Evolutionary conservation across 1,139 yeast genomes (phyloP), one percentile per base, ranked within the genome.

Genomic region (Blastobotrys elegans): DNA sequence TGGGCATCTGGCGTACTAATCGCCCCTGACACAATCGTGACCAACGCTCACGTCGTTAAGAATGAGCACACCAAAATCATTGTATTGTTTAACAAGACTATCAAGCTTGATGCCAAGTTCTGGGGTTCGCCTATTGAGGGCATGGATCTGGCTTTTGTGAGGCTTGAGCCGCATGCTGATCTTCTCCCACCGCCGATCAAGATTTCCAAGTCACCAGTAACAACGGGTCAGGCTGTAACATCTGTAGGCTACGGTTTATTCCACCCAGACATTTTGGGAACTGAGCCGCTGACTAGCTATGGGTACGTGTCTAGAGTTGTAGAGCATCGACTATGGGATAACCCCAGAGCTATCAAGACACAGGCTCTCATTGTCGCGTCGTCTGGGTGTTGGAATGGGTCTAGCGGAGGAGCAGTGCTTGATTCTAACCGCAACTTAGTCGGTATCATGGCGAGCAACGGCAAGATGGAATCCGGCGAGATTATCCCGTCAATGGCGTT

Each of bases 371-470:
- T 80, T 1, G 65, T 81, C 0, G 69, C 80, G 0, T 75, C 85
- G 0, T 75, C 86, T 0, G 73, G 80, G 10, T 82, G 88, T 62
- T 83, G 88, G 87, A 82, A 82, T 56, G 90, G 90, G 0, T 81
- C 88, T 1, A 79, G 85, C 1, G 90, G 90, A 0, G 90, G 90
- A 0, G 87, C 82, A 0, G 60, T 82, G 2, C 70, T 78, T 48
- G 68, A 70, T 47, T 40, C 50, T 0, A 63, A 68, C 14, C 63
- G 68, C 35, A n/a, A n/a, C n/a, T 63, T 82, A 4, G 59, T 80
- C 11, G 86, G 86, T 0, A 60, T 81, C 33, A 75, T 83, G 68
- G 79, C 85, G 32, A 79, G 85, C 29, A 83, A 83, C 61, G 90
- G 78, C 1, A 64, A 67, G 38, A 61, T 72, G 31, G 56, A 61